phyloP scores from a whole-genome alignment of 768 basidiomycete genomes.

The Sistotremastrum suecicum region DNA sequence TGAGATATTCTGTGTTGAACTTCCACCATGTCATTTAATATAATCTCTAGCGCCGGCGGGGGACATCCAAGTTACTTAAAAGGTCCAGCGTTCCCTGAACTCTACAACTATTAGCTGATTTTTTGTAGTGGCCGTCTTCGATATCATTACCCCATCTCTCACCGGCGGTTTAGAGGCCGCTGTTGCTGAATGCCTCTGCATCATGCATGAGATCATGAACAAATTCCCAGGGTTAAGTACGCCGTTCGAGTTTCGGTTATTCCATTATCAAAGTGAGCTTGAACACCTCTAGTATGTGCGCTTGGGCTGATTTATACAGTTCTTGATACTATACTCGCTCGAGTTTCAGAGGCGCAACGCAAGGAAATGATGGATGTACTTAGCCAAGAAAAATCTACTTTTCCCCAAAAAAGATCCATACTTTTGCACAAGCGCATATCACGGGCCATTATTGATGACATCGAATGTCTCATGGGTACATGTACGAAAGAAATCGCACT shows the following conservation, averaged over 20 bases:
- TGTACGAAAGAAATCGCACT: constrained; percentile 23
- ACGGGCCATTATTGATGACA: constrained; percentile 54
- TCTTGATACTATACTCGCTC: constrained; percentile 45
- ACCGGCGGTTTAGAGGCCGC: constrained; percentile 50
- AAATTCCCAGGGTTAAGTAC: constrained; percentile 56
- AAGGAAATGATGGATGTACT: constrained; percentile 49
- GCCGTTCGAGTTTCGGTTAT: constrained; percentile 64
- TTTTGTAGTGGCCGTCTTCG: constrained; percentile 48
- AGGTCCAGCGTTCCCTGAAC: neutral
- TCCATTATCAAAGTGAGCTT: constrained; percentile 58
- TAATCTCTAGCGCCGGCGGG: constrained; percentile 33
- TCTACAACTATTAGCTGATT: too few relatives aligned
- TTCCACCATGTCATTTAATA: constrained; percentile 1
- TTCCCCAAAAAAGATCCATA: constrained; percentile 53
- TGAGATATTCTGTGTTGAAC: constrained; percentile 16
- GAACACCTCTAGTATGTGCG: neutral
- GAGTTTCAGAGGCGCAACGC: constrained; percentile 44
- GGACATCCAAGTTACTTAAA: constrained; percentile 65
- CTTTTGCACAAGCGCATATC: constrained; percentile 58
- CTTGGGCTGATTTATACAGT: constrained; percentile 29
- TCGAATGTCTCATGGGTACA: constrained; percentile 54
- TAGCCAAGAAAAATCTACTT: constrained; percentile 46
- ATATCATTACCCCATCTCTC: constrained; percentile 70
- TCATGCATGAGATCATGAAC: constrained; percentile 52
- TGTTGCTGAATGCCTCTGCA: constrained; percentile 57